These are phyloP conservation scores for Talaromyces thailandensis DNA, from an alignment of 495 filamentous ascomycete genomes.

Conservation along the genomic window DNA sequence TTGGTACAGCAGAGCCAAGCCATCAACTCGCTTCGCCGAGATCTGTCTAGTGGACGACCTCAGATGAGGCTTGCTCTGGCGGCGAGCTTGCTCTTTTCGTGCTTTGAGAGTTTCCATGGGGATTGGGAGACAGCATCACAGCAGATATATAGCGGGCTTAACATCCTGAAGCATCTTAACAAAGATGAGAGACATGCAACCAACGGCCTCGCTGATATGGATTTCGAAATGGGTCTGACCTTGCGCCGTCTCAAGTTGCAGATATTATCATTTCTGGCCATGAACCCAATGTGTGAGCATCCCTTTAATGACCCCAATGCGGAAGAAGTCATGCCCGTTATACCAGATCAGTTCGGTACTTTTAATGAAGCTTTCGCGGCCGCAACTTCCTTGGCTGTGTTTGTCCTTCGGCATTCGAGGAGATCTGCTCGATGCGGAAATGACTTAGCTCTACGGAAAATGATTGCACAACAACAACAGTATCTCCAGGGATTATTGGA, in stretches of 20 bases:
- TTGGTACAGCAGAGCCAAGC: neutral
- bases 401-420: neutral
- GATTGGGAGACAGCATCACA: neutral
- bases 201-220: neutral
- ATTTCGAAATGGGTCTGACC: neutral
- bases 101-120: neutral
- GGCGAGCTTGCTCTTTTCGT: neutral
- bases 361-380: neutral
- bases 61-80: neutral
- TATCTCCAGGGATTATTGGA: neutral
- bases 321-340: neutral
- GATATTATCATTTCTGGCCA: neutral
- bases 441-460: neutral
- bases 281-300: neutral
- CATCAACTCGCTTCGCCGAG: neutral
- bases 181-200: neutral
- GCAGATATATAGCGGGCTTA: neutral
- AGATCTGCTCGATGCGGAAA: neutral
- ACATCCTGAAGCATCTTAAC: neutral
- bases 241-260: neutral
- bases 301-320: neutral
- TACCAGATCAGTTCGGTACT: neutral
- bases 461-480: neutral
- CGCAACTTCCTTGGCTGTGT: neutral
- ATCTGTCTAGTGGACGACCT: neutral